A percentile compares a stretch with the other conserved stretches of the same genome.
phyloP scores from a whole-genome alignment of 208 protist genomes.

The Trypanosoma cruzi region DNA sequence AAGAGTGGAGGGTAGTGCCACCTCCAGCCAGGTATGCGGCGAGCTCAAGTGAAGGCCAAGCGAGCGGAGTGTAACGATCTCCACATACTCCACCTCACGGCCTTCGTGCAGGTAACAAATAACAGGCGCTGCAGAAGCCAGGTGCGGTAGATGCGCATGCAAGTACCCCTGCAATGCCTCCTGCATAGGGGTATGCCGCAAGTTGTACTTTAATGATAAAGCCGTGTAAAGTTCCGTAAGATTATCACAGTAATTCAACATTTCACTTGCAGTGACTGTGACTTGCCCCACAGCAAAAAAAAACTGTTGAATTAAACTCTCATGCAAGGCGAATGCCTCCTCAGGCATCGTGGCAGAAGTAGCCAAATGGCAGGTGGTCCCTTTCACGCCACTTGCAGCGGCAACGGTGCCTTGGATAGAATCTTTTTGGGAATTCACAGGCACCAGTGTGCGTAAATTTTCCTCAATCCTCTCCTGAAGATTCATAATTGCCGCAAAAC shows the following conservation, averaged over 20 bases:
- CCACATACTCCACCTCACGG: constrained; percentile 34
- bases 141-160: constrained; percentile 9
- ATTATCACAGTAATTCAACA: constrained; percentile 2
- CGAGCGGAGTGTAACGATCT: constrained; percentile 21
- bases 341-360: not conserved
- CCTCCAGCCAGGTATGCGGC: not conserved
- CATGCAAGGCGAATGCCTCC: constrained; percentile 2
- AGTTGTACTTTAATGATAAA: constrained; percentile 12
- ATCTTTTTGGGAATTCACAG: too few species aligned
- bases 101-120: constrained; percentile 36
- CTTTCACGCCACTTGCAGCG: not conserved
- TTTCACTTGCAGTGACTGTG: not conserved
- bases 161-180: not conserved
- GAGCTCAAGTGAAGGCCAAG: not conserved
- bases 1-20: not conserved
- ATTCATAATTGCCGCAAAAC: not conserved
- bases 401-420: not conserved
- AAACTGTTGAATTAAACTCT: constrained; percentile 18
- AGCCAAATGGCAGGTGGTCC: not conserved
- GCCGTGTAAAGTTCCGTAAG: constrained; percentile 3
- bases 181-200: not conserved
- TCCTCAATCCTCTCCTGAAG: constrained; percentile 1
- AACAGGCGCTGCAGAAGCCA: constrained; percentile 22
- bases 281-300: not conserved
- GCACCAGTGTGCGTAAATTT: not conserved